Conservation (phyloP, 306 rosid species). For the Cercis canadensis region DNA sequence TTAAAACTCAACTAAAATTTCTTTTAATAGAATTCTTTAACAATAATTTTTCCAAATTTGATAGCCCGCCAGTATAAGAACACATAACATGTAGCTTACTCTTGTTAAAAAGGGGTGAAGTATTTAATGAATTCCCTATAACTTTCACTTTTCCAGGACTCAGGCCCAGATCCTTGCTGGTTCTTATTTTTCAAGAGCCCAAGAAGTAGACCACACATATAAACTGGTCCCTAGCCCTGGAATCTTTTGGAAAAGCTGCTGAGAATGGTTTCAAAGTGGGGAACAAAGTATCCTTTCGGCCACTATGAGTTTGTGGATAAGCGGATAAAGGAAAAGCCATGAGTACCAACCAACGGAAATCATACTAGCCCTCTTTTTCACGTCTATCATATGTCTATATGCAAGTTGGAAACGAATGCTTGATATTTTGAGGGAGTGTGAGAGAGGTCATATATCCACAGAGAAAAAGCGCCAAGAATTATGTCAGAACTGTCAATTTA, state of each 20-base stretch:
- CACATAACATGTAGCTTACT: too few species aligned
- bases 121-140: too few species aligned
- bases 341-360: background rate
- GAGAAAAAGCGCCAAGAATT: too few species aligned
- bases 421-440: background rate
- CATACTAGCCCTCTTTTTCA: background rate
- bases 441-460: too few species aligned
- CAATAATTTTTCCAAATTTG: too few species aligned
- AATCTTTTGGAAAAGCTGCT: constrained; percentile 11
- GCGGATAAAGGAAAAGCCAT: background rate
- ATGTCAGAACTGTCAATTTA: too few species aligned
- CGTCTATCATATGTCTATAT: background rate
- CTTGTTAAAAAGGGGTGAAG: too few species aligned
- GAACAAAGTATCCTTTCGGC: background rate
- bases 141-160: background rate
- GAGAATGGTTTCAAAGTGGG: background rate
- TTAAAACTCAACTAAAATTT: too few species aligned
- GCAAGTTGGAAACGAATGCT: constrained; percentile 21
- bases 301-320: constrained; percentile 2
- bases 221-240: constrained; percentile 16
- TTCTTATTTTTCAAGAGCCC: constrained; percentile 28
- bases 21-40: too few species aligned
- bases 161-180: constrained; percentile 9
- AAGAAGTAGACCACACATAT: constrained; percentile 8
- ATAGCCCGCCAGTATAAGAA: too few species aligned